Conservation (phyloP, 345 rosid species). For the Hevea brasiliensis region DNA sequence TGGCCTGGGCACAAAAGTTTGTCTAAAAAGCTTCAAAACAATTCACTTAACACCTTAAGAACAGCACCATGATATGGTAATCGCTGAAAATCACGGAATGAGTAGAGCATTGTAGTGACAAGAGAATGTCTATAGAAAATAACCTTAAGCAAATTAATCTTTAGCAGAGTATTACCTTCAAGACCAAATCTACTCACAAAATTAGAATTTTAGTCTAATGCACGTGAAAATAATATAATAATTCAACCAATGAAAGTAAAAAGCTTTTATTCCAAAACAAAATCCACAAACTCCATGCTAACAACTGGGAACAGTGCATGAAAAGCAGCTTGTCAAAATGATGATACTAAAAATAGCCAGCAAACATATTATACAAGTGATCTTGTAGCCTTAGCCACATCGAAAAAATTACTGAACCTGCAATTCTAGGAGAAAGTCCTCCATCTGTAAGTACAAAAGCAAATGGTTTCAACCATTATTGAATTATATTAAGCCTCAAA, state of each 20-base stretch:
- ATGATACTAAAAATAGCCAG: conserved; percentile 36
- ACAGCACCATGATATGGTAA: no score
- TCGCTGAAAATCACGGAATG: not conserved
- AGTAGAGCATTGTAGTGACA: not conserved
- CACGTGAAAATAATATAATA: conserved; percentile 14
- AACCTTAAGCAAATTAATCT: no score
- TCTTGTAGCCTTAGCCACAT: conserved; percentile 16
- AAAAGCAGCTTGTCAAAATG: conserved; percentile 19
- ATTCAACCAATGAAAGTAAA: conserved; percentile 13
- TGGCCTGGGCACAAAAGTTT: not conserved
- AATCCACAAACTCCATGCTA: conserved; percentile 26
- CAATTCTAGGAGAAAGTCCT: conserved; percentile 24
- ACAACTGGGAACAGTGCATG: conserved; percentile 16
- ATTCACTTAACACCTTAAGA: not conserved
- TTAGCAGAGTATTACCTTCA: not conserved
- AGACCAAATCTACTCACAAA: conserved; percentile 13
- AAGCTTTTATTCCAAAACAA: conserved; percentile 25
- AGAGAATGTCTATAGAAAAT: not conserved
- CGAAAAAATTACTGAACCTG: conserved; percentile 24
- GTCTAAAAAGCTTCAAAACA: no score
- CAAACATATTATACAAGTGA: conserved; percentile 22
- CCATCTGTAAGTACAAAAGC: conserved; percentile 39
- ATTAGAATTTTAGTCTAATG: conserved; percentile 17
- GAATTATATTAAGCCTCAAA: conserved; percentile 27
- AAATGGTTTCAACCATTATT: conserved; percentile 19